These are phyloP conservation scores for Apophysomyces elegans DNA, from an alignment of 371 early-diverging fungal genomes.

Conservation along the genomic window DNA sequence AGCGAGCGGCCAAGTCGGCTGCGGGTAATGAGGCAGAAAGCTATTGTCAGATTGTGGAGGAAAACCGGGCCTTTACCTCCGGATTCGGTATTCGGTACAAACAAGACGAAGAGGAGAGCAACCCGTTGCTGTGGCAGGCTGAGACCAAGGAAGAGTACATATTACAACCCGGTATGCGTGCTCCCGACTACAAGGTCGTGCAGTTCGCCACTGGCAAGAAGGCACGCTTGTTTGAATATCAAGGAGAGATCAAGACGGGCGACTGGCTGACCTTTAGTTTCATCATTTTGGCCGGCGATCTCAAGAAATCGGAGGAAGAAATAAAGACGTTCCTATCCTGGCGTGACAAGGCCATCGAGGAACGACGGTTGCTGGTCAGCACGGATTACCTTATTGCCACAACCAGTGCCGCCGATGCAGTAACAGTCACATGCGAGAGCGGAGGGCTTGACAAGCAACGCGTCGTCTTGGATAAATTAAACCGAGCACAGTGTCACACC, in stretches of 20 bases:
- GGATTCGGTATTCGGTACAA: conserved; percentile 48
- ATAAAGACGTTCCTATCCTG: conserved; percentile 19
- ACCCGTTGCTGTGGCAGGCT: conserved; percentile 14
- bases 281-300: conserved; percentile 36
- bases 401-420: conserved; percentile 37
- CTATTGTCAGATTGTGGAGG: conserved; percentile 40
- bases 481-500: conserved; percentile 47
- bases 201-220: conserved; percentile 35
- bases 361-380: not conserved
- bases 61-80: conserved; percentile 39
- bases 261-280: conserved; percentile 39
- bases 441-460: conserved; percentile 21
- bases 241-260: conserved; percentile 7
- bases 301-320: conserved; percentile 18
- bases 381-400: conserved; percentile 27
- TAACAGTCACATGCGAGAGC: conserved; percentile 14
- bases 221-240: conserved; percentile 35
- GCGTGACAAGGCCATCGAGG: not conserved
- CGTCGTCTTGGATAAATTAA: conserved; percentile 45
- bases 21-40: conserved; percentile 34
- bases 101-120: conserved; percentile 9
- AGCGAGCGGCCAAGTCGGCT: conserved; percentile 43
- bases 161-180: conserved; percentile 43
- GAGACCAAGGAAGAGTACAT: not conserved
- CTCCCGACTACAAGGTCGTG: conserved; percentile 47